Evolutionary conservation across 2,329 filamentous ascomycete species (phyloP), one percentile per base, ranked within the genome.

Genomic region (Ceratocystis huliohia): DNA sequence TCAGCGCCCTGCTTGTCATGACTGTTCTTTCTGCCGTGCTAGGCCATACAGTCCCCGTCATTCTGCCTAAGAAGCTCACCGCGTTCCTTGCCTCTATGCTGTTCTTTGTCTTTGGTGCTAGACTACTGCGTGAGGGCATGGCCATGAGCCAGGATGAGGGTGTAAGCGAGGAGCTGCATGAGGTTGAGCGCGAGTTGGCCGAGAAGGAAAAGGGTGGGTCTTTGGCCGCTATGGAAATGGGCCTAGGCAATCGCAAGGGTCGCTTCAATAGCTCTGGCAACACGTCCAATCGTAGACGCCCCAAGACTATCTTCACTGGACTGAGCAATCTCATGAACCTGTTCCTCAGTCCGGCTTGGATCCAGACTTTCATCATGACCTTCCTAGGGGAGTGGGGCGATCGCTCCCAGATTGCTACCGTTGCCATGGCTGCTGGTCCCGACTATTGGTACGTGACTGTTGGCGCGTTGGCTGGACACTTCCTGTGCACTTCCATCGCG

Each of bases 381-480:
- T 99, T 99, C 78, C 78, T 99, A 37, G 94, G 94, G 50, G 94
- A 99, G 76, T 99, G 94, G 94, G 94, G 94, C 67, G 94, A 99
- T 73, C 86, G 94, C 71, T 96, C 90, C 74, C 94, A 99, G 78
- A 97, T 99, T 72, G 94, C 94, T 25, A 99, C 94, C 0, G 96
- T 99, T 73, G 94, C 94, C 65, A 99, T 99, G 94, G 94, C 94
- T 63, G 93, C 94, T 44, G 94, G 94, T 22, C 90, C 96, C 75
- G 94, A 99, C 74, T 99, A 97, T 76, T 97, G 93, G 93, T 96
- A 91, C 89, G 94, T 99, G 45, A 96, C 91, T 3, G 80, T 91
- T 61, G 94, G 94, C 67, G 93, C 94, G 1, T 84, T 94, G 45
- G 81, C 84, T 61, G 94, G 94, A 8, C 94, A 99, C 75, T 88